Percentiles rank a stretch among this genome's conserved stretches.
These are phyloP conservation scores for Lasiodiplodia hormozganensis DNA, from an alignment of 2,329 filamentous ascomycete species.

Conservation along the genomic window DNA sequence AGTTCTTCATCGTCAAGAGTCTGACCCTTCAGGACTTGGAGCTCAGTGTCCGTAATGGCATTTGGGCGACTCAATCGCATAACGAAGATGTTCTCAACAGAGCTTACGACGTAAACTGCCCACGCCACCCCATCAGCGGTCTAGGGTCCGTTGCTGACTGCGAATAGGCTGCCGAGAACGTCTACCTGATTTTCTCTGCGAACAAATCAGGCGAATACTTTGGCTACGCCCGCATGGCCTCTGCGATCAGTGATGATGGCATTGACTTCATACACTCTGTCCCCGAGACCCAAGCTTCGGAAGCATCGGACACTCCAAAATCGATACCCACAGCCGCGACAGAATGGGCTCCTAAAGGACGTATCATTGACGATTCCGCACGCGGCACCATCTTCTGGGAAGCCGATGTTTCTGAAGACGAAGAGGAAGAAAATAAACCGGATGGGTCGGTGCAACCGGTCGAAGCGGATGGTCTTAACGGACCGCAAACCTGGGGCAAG, in stretches of 20 bases:
- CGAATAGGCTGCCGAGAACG: constrained; percentile 74
- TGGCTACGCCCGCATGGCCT: constrained; percentile 90
- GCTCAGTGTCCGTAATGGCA: constrained; percentile 81
- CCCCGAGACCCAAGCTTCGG: constrained; percentile 60
- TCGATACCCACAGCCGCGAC: constrained; percentile 82
- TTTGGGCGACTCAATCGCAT: constrained; percentile 94
- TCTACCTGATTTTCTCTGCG: constrained; percentile 92
- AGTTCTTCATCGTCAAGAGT: constrained; percentile 93
- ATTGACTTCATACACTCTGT: constrained; percentile 54
- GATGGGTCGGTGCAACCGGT: constrained; percentile 48
- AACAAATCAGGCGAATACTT: constrained; percentile 98
- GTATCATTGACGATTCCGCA: constrained; percentile 90
- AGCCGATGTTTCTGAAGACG: constrained; percentile 68
- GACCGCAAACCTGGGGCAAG: constrained; percentile 78
- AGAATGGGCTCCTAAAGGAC: constrained; percentile 77
- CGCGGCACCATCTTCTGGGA: constrained; percentile 99
- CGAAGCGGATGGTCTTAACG: constrained; percentile 33
- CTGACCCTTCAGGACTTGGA: constrained; percentile 90
- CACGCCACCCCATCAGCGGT: background rate
- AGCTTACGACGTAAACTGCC: constrained; percentile 73
- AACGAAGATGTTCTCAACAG: constrained; percentile 85
- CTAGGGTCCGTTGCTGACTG: constrained; percentile 5
- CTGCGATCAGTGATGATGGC: constrained; percentile 80
- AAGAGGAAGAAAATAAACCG: constrained; percentile 58
- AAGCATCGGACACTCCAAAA: constrained; percentile 73